phyloP scores from a whole-genome alignment of 2,329 filamentous ascomycete genomes.

The Botryotinia globosa region DNA sequence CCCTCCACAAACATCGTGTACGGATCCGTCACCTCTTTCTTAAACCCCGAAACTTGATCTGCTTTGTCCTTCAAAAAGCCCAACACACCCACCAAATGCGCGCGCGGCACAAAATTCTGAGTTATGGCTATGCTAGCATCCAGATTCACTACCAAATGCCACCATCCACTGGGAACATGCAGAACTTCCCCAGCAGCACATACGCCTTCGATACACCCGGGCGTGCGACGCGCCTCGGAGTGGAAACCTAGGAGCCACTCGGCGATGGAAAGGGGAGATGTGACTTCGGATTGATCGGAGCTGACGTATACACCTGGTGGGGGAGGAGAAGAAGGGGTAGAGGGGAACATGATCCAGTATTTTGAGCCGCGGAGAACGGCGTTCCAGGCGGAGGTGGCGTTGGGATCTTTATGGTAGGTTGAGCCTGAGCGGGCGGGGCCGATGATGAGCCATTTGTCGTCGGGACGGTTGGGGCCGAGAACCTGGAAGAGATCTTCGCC shows the following conservation, averaged over 20 bases:
- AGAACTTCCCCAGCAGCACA: constrained; percentile 82
- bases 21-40: constrained; percentile 65
- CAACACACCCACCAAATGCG: constrained; percentile 70
- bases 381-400: constrained; percentile 83
- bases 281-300: constrained; percentile 87
- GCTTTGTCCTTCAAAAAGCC: constrained; percentile 78
- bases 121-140: constrained; percentile 83
- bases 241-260: constrained; percentile 95
- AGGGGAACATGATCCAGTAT: constrained; percentile 98
- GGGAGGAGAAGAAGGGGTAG: constrained; percentile 47
- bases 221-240: constrained; percentile 69
- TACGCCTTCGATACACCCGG: constrained; percentile 81
- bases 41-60: constrained; percentile 86
- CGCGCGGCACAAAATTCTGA: constrained; percentile 85
- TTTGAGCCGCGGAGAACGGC: constrained; percentile 86
- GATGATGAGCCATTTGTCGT: constrained; percentile 89
- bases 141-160: constrained; percentile 91
- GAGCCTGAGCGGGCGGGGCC: constrained; percentile 84
- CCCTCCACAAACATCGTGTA: constrained; percentile 72
- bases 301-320: constrained; percentile 91
- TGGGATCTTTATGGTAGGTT: constrained; percentile 87
- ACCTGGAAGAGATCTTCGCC: constrained; percentile 82
- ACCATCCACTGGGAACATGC: constrained; percentile 93
- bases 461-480: constrained; percentile 73
- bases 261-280: constrained; percentile 89